Evolutionary conservation across 495 filamentous ascomycete species (phyloP).

Genomic region (Clavariopsis aquatica): DNA sequence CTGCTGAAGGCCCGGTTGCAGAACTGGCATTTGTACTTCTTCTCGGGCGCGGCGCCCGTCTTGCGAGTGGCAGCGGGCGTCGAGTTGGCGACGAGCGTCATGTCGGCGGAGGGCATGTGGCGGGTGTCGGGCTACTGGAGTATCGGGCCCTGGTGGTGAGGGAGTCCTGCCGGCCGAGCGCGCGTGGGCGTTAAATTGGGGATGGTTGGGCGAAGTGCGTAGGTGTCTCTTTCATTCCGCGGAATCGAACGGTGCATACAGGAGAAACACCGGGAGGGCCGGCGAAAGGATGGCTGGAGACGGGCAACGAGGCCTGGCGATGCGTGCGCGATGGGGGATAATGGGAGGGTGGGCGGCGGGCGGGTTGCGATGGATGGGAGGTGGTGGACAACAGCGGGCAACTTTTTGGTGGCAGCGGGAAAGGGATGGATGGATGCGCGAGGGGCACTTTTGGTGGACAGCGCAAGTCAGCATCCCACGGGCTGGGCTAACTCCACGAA

Average conservation of each 20-base stretch:
- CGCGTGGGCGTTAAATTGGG: slow-evolving; percentile 36
- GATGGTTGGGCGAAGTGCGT: slow-evolving; percentile 18
- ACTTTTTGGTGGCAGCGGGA: neutral
- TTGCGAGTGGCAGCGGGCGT: slow-evolving; percentile 41
- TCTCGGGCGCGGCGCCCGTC: slow-evolving; percentile 64
- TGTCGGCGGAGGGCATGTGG: slow-evolving; percentile 39
- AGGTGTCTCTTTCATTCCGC: slow-evolving; percentile 36
- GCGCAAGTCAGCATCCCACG: slow-evolving; percentile 1
- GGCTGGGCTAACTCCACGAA: neutral
- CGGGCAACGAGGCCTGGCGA: slow-evolving; percentile 5
- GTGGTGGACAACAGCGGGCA: neutral
- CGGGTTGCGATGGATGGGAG: slow-evolving; percentile 10
- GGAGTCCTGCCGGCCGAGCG: slow-evolving; percentile 32
- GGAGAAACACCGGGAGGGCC: slow-evolving; percentile 27
- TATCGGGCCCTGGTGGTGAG: slow-evolving; percentile 16
- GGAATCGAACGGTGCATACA: slow-evolving; percentile 24
- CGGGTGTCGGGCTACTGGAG: neutral
- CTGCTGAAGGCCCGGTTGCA: slow-evolving; percentile 95
- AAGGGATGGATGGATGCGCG: neutral
- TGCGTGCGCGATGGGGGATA: neutral
- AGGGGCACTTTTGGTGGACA: neutral
- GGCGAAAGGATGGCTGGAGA: slow-evolving; percentile 7
- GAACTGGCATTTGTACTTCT: slow-evolving; percentile 99
- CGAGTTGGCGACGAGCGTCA: slow-evolving; percentile 38
- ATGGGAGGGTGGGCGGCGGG: slow-evolving; percentile 1